These are phyloP conservation scores for Fusarium sp. DNA, from an alignment of 2,329 filamentous ascomycete species.

Conservation along the genomic window DNA sequence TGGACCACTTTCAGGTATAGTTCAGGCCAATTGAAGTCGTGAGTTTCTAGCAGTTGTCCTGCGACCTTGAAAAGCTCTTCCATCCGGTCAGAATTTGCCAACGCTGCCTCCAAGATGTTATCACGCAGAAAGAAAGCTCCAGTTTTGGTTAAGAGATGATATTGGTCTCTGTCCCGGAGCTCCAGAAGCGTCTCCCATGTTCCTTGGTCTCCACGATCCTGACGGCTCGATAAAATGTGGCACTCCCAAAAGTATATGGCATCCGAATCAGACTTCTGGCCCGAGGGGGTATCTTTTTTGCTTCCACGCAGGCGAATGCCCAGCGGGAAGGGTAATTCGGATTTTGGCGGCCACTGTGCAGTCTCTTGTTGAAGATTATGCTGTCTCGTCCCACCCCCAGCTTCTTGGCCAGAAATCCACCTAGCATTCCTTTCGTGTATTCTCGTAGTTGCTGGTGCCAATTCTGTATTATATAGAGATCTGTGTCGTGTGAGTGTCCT, in stretches of 20 bases:
- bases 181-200: conserved; percentile 42
- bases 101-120: conserved; percentile 42
- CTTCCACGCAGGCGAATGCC: conserved; percentile 9
- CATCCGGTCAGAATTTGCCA: conserved; percentile 39
- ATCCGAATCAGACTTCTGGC: neutral
- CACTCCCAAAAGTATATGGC: conserved; percentile 31
- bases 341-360: conserved; percentile 23
- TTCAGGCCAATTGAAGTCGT: conserved; percentile 56
- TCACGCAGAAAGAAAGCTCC: conserved; percentile 42
- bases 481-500: neutral
- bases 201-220: conserved; percentile 34
- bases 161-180: conserved; percentile 26
- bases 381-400: neutral
- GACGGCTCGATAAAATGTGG: conserved; percentile 28
- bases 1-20: conserved; percentile 59
- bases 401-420: conserved; percentile 6
- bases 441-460: conserved; percentile 15
- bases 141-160: conserved; percentile 31
- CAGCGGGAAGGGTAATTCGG: conserved; percentile 3
- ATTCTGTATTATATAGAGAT: conserved; percentile 26
- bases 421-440: neutral
- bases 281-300: neutral
- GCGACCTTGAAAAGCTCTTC: conserved; percentile 39
- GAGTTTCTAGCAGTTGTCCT: conserved; percentile 47
- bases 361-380: conserved; percentile 19